Conservation (phyloP, 208 protist genomes). For the Polymyxa betae region DNA sequence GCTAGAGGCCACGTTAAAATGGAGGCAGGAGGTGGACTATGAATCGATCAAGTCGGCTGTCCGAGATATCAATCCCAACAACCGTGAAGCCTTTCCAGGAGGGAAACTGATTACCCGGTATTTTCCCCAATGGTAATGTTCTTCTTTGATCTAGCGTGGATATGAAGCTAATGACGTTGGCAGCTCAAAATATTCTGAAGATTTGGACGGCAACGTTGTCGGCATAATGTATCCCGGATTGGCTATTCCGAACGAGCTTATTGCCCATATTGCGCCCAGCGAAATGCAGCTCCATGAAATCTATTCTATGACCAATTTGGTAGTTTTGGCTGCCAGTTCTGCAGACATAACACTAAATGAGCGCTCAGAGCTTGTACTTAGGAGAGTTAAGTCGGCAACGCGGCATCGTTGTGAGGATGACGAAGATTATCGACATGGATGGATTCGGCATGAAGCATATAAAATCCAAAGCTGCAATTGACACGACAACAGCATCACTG, state of each 20-base stretch:
- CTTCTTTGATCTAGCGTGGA: background rate
- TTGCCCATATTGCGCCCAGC: background rate
- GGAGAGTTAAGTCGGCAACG: background rate
- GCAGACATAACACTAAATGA: background rate
- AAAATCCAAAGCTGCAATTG: background rate
- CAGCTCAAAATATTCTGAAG: constrained; percentile 44
- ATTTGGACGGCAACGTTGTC: background rate
- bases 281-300: background rate
- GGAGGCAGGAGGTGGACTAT: background rate
- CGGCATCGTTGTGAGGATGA: constrained; percentile 23
- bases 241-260: background rate
- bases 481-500: background rate
- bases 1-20: background rate
- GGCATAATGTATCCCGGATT: background rate
- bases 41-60: constrained; percentile 8
- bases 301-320: background rate
- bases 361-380: background rate
- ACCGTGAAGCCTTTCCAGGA: background rate
- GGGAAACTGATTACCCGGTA: constrained; percentile 2
- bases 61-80: background rate
- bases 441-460: constrained; percentile 34
- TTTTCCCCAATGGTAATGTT: constrained; percentile 18
- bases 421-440: background rate
- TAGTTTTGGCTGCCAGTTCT: background rate
- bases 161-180: background rate